A percentile compares a stretch with the other conserved stretches of the same genome.
Conservation (phyloP, 768 basidiomycete species). For the Mrakia hoshinonis region DNA sequence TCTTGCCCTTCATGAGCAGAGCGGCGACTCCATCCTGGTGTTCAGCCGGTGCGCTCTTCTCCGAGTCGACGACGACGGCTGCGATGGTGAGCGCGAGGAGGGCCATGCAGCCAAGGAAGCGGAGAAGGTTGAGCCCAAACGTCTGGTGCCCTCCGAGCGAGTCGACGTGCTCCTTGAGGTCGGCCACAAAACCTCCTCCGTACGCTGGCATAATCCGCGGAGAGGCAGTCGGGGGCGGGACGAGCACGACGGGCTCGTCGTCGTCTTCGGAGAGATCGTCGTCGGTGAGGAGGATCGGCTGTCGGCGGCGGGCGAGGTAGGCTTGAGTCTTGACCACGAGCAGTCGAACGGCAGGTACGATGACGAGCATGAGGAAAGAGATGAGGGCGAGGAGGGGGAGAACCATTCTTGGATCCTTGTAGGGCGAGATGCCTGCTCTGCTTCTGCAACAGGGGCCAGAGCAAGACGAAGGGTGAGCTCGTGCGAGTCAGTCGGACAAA, state of each 20-base stretch:
- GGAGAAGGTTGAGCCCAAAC: conserved; percentile 6
- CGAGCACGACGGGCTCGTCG: not conserved
- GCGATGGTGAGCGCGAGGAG: conserved; percentile 13
- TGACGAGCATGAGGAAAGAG: conserved; percentile 7
- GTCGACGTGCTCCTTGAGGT: conserved; percentile 5
- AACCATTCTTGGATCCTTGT: conserved; percentile 5
- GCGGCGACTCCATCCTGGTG: not conserved
- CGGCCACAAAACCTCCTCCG: not conserved
- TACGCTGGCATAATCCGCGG: conserved; percentile 3
- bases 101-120: conserved; percentile 6
- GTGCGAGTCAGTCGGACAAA: not conserved
- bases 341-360: conserved; percentile 3
- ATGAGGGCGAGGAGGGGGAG: conserved; percentile 20
- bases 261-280: not conserved
- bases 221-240: conserved; percentile 2
- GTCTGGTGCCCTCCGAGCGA: not conserved
- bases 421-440: not conserved
- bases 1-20: conserved; percentile 5
- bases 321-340: not conserved
- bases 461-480: not conserved
- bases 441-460: not conserved
- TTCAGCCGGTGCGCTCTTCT: not conserved
- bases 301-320: not conserved
- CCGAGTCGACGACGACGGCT: conserved; percentile 23
- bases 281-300: not conserved